Evolutionary conservation across 2,329 filamentous ascomycete genomes (phyloP).

Genomic region (Chalaropsis thielavioides): DNA sequence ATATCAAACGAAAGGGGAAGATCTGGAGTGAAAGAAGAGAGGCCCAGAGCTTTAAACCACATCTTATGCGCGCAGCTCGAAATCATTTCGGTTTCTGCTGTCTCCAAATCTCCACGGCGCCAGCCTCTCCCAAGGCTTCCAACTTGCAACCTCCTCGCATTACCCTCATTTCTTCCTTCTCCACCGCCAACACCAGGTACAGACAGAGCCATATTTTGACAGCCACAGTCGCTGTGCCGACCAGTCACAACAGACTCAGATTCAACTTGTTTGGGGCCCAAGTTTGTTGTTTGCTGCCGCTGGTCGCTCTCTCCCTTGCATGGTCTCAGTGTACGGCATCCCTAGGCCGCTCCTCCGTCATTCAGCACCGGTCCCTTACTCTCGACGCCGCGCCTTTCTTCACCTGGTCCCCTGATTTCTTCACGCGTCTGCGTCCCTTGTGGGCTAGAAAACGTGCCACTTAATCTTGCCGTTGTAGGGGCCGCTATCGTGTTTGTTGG

Average conservation of each 20-base stretch:
- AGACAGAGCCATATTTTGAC: background rate
- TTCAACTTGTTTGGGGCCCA: background rate
- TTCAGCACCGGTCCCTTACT: slow-evolving; percentile 6
- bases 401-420: background rate
- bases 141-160: slow-evolving; percentile 2
- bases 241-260: background rate
- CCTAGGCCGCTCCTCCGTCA: slow-evolving; percentile 6
- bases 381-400: background rate
- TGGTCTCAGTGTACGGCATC: background rate
- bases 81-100: background rate
- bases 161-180: background rate
- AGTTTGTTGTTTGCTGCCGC: background rate
- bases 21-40: background rate
- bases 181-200: background rate
- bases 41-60: background rate
- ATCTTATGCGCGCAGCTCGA: background rate
- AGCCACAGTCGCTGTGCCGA: background rate
- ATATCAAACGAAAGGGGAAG: background rate
- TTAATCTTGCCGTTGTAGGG: background rate
- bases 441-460: background rate
- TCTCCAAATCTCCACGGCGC: background rate
- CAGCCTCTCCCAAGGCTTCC: background rate
- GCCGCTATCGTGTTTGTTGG: background rate
- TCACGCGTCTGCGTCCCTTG: background rate
- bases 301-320: slow-evolving; percentile 3